Base-by-base conservation (phyloP, 768 basidiomycete species). In the Pisolithus microcarpus region DNA sequence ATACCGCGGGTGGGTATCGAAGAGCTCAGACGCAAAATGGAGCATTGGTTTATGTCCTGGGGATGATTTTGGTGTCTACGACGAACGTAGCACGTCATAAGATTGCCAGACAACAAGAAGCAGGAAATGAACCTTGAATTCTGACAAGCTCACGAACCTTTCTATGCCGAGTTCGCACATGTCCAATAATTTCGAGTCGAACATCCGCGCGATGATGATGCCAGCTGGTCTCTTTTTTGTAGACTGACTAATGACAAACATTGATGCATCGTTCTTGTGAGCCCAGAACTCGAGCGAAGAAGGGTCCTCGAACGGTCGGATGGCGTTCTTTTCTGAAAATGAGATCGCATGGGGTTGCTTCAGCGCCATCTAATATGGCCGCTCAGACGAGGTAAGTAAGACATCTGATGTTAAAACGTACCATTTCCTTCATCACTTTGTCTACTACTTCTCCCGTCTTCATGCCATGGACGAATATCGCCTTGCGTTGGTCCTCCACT, bases 141-240 rank as follows among this genome's bases (percentile, higher is more conserved):
- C 81, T 11, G 75, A 60, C 86, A 98, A 94, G 56, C 80, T 75
- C 47, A 80, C 76, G 62, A 84, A 92, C 40, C 72, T 77, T 48
- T 92, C 89, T 24, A 98, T 83, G 1, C 95, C 93, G 8, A 96
- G 71, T 70, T 98, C 96, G 52, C 91, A 79, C 91, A 97, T 95
- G 67, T 99, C 96, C 61, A 98, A 71, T 34, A 97, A 80, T 61
- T 80, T 74, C 38, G 82, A 77, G 56, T 96, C 87, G 57, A 84
- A 98, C 78, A 85, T 93, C 50, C 96, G 73, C 6, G 84, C 87
- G 60, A 97, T 81, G 0, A 86, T 82, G 54, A 99, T 67, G 23
- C 87, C 84, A 59, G 97, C 77, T 7, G 95, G 96, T 47, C 93
- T 75, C 65, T 99, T 99, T 71, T 99, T 99, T 24, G 85, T 90